Percentiles rank a stretch among this genome's conserved stretches.
phyloP scores from a whole-genome alignment of 768 basidiomycete species.

The Mycena rebaudengoi region DNA sequence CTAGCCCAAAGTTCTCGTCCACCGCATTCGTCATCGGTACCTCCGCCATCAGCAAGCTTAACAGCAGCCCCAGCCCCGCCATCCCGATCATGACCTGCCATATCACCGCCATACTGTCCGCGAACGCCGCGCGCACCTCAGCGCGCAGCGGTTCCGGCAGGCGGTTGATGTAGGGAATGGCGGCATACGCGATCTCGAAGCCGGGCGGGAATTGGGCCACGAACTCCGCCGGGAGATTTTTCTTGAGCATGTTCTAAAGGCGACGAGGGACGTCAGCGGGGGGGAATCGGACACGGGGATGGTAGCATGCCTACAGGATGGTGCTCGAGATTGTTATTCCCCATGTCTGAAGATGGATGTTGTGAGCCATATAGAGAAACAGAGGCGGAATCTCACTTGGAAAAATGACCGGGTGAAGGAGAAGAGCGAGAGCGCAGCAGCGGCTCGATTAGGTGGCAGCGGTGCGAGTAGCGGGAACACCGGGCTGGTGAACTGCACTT shows the following conservation, averaged over 20 bases:
- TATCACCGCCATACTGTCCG: conserved; percentile 42
- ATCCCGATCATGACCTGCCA: conserved; percentile 55
- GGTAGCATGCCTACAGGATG: conserved; percentile 40
- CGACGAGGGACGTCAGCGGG: conserved; percentile 1
- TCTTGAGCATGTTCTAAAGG: conserved; percentile 48
- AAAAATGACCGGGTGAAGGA: conserved; percentile 38
- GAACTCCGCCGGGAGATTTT: conserved; percentile 9
- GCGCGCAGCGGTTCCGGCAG: conserved; percentile 27
- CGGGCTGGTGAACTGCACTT: conserved; percentile 18
- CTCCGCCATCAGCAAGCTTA: conserved; percentile 42
- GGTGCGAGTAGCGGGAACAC: conserved; percentile 50
- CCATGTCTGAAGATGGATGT: conserved; percentile 22
- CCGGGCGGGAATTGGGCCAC: conserved; percentile 23
- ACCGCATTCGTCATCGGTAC: conserved; percentile 39
- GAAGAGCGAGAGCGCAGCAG: conserved; percentile 46
- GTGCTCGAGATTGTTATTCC: conserved; percentile 25
- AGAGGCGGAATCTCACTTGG: neutral
- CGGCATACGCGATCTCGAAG: neutral
- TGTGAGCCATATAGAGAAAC: neutral
- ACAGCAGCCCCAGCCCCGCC: conserved; percentile 44
- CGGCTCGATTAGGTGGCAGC: conserved; percentile 40
- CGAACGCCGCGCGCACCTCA: conserved; percentile 51
- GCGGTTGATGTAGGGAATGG: conserved; percentile 21
- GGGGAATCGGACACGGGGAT: neutral
- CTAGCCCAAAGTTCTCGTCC: conserved; percentile 40